Base-by-base conservation (phyloP, 1,284 basidiomycete genomes). In the Cutaneotrichosporon sp. region DNA sequence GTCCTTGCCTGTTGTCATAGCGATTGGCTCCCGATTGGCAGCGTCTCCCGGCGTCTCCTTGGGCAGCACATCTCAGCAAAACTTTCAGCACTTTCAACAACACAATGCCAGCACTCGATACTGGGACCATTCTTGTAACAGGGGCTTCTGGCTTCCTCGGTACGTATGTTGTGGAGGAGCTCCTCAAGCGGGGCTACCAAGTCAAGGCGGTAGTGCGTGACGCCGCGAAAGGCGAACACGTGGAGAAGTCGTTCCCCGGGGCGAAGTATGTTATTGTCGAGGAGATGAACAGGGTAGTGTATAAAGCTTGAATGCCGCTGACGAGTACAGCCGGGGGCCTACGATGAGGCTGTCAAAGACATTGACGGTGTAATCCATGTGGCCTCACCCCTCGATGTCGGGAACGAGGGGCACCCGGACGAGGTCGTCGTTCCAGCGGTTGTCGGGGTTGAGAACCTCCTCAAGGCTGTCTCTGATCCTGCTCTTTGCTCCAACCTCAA, bases 201-300 rank as follows among this genome's bases (percentile, higher is more conserved):
- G 81, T 83, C 16, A 76, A 80, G n/a, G 80, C 78, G 5, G 79
- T 81, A 1, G 81, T 83, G 9, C 78, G 82, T 17, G 75, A 78
- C 4, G 65, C 65, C 20, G 67, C 66, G 32, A 83, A 82, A 70
- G 78, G 74, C 10, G 67, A 72, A 3, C 76, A 82, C 61, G 65
- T 81, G 43, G 64, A 68, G 51, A 62, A 77, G 33, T 58, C 76
- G 32, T 82, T 80, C 68, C 43, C 43, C 8, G 49, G 43, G 10
- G 38, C 46, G 26, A 38, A 48, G 29, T 67, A 79, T 63, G 78
- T 76, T 35, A 72, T 82, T 31, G 81, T 82, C 6, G 75, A 79
- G 32, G 82, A 84, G 63, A 80, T 84, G 63, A 78, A 76, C 25
- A 73, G 77, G 71, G 79, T 80, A 48, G 29, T 31, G 14, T 9